Evolutionary conservation across 176 grass and related monocot species (phyloP), one percentile per base, ranked within the genome.

Genomic region (Carex littledalei): DNA sequence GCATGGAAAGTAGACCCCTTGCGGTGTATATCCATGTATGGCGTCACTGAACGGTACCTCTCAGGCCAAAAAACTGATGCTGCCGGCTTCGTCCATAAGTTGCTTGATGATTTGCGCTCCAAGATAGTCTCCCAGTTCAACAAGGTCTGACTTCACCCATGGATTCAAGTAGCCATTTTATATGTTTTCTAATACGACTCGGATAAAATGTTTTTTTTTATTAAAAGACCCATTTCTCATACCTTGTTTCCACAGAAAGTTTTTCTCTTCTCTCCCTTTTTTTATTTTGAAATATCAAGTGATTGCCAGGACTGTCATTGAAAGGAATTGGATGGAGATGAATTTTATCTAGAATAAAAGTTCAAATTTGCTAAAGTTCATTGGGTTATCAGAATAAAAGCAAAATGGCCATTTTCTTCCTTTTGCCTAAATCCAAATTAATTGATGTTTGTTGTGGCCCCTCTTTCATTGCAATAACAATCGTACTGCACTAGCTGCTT

Each of bases 21-120:
- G 70, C 88, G 91, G 41, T 99, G 96, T 81, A 99, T 99, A 86
- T 99, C 96, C 39, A 99, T 99, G 96, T 90, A 99, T 89, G 96
- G 96, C 16, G 89, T 95, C 70, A 99, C 96, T 73, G 96, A 99
- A 74, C 93, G 91, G 53, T 99, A 99, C 86, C 91, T 99, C 83
- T 99, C 96, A 85, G 93, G 93, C 71, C 96, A 99, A 87, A 99
- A 99, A 99, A 91, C 93, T 78, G 96, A 99, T 89, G 93, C 96
- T 77, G 93, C 96, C 66, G 90, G 96, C 84, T 99, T 99, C 82
- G 96, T 99, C 54, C 91, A 91, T 16, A 93, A 95, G 84, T 68
- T 99, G 41, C 93, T 99, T 63, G 87, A 99, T 88, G 96, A 99
- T 82, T 88, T 99, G 87, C 87, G 94, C 80, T 90, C 90, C 50